phyloP scores from a whole-genome alignment of 257 asterid species.

The Gardenia jasminoides region DNA sequence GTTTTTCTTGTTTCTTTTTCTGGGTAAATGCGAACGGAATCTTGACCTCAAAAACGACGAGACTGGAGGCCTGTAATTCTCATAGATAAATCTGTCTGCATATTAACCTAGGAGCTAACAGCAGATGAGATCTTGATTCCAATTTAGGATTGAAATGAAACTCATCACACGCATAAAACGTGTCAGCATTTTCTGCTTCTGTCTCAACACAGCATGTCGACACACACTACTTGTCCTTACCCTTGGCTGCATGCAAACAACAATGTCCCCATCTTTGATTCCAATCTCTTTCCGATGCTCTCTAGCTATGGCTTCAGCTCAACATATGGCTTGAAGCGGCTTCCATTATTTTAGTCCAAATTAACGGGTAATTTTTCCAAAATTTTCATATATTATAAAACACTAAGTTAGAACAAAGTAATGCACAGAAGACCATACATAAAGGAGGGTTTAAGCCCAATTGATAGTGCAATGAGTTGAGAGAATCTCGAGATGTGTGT shows the following conservation, averaged over 20 bases:
- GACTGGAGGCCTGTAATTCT: not conserved
- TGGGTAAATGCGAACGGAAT: not conserved
- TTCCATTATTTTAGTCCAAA: not conserved
- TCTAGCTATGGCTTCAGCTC: not conserved
- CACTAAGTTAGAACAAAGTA: not conserved
- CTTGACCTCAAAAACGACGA: not conserved
- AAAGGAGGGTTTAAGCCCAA: not conserved
- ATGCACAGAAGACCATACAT: not conserved
- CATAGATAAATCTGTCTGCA: not conserved
- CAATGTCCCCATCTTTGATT: slow-evolving; percentile 1
- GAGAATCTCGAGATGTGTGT: not conserved
- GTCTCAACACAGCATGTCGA: not conserved
- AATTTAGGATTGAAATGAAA: not conserved
- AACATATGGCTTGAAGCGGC: not conserved
- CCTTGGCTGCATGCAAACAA: slow-evolving; percentile 15
- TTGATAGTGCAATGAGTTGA: not conserved
- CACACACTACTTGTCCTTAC: slow-evolving; percentile 7
- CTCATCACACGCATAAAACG: not conserved
- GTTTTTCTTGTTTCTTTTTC: not conserved
- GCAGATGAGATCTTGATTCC: slow-evolving; percentile 1
- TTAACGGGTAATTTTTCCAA: not conserved
- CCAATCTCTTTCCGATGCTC: not conserved
- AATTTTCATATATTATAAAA: too few relatives aligned
- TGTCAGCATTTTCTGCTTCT: slow-evolving; percentile 1
- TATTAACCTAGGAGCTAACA: not conserved